Base-by-base conservation (phyloP, 1,284 basidiomycete genomes). In the Ustilago xerochloae region DNA sequence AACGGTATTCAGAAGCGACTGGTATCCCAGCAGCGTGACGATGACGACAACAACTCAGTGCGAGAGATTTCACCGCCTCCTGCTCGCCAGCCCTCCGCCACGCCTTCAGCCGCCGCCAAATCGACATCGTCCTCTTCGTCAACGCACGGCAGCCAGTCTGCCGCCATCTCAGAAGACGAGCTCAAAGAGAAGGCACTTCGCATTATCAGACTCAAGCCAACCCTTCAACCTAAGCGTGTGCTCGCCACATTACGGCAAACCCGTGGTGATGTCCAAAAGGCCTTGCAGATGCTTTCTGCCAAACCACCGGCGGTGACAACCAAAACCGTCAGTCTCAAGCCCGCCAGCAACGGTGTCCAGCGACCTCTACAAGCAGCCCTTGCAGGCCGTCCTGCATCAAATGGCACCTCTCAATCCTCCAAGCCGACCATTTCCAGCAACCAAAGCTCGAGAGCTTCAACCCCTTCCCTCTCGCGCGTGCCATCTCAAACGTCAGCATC, bases 251-350 rank as follows among this genome's bases (percentile, higher is more conserved):
- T 75, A 38, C 67, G 67, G 10, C 66, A 63, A 46, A 63, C 63
- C 15, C 47, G 59, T 7, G 66, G 72, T 15, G 46, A 70, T 39
- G 33, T 58, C 30, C 18, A 33, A 8, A 56, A 60, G 32, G 55
- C 62, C 4, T 28, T 61, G 0, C 50, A 60, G 35, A 10, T 63
- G n/a, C 63, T 75, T 24, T 49, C 43, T 2, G 46, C 53, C 28
- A 39, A 50, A 46, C 65, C 52, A 8, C 53, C 55, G 32, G 48
- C 52, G 9, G 71, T 74, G 8, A 61, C 62, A 28, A 69, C 65
- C 30, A 69, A 62, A 28, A 69, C 71, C 12, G 50, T 73, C 45
- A 61, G 39, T 35, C 45, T 73, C 56, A 73, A 73, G 29, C 41
- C 53, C 12, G 6, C 56, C 26, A 51, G 33, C 52, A 59, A 60